These are phyloP conservation scores for Stylonectria norvegica DNA, from an alignment of 2,329 filamentous ascomycete species.

Conservation along the genomic window DNA sequence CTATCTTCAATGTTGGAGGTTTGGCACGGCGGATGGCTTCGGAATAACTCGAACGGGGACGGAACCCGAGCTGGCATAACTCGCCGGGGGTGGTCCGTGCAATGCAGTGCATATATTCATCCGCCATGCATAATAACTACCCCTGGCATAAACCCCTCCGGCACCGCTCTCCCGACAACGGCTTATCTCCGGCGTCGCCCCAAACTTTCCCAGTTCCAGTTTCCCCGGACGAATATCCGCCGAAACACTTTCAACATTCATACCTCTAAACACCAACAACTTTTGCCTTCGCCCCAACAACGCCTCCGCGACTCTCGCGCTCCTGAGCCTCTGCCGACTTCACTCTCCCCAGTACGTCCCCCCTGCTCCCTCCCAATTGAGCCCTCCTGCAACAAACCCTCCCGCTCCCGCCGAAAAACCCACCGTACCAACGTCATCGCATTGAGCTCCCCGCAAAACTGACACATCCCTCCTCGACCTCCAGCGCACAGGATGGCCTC, in stretches of 20 bases:
- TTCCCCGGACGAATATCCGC: neutral
- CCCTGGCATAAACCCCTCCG: neutral
- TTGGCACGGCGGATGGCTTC: conserved; percentile 16
- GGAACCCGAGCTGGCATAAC: too few relatives aligned
- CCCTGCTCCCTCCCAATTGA: too few relatives aligned
- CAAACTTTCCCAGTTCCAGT: neutral
- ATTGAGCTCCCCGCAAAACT: neutral
- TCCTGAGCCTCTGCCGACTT: neutral
- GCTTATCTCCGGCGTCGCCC: neutral
- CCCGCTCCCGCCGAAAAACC: neutral
- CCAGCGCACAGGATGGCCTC: conserved; percentile 36
- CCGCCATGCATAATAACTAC: neutral
- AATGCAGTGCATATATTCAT: neutral
- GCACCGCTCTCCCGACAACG: neutral
- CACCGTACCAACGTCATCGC: neutral
- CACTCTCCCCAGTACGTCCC: neutral
- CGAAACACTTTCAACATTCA: neutral
- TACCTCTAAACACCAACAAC: too few relatives aligned
- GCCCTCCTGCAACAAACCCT: too few relatives aligned
- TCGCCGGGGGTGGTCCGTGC: neutral
- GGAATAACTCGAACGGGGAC: conserved; percentile 21
- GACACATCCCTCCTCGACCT: neutral
- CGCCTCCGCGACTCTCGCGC: too few relatives aligned
- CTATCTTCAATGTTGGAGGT: conserved; percentile 11
- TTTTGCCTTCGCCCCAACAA: neutral